A percentile compares a stretch with the other conserved stretches of the same genome.
These are phyloP conservation scores for Paraphoma chrysanthemicola DNA, from an alignment of 2,329 filamentous ascomycete species.

Conservation along the genomic window DNA sequence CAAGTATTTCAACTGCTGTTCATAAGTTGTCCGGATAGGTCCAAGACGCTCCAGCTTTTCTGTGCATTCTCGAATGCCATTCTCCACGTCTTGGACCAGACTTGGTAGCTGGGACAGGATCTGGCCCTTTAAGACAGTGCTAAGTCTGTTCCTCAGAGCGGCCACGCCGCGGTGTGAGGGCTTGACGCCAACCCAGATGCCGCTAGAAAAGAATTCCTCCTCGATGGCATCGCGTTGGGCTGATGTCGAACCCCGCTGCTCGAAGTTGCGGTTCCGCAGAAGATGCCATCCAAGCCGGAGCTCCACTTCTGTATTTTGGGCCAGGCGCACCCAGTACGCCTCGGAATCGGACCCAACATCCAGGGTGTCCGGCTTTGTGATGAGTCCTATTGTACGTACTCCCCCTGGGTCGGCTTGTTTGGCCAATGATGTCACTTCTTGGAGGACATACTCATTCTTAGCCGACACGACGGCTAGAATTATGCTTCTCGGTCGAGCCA, in stretches of 20 bases:
- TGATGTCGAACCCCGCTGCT: conserved; percentile 14
- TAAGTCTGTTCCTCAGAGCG: conserved; percentile 56
- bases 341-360: conserved; percentile 22
- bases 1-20: conserved; percentile 58
- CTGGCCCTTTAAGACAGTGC: conserved; percentile 52
- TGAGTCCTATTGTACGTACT: conserved; percentile 59
- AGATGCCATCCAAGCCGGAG: conserved; percentile 44
- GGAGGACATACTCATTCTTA: conserved; percentile 49
- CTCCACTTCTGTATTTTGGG: conserved; percentile 34
- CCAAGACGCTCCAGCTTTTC: conserved; percentile 55
- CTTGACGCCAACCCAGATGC: conserved; percentile 18
- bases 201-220: conserved; percentile 12
- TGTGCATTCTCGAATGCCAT: conserved; percentile 1
- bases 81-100: conserved; percentile 5
- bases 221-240: conserved; percentile 18
- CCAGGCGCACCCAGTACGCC: conserved; percentile 27
- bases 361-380: conserved; percentile 61
- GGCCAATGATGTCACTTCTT: conserved; percentile 44
- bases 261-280: conserved; percentile 34
- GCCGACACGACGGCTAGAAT: conserved; percentile 54
- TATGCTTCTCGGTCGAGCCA: conserved; percentile 49
- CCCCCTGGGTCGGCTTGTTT: conserved; percentile 52
- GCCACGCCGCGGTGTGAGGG: conserved; percentile 49
- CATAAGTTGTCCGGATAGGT: conserved; percentile 49
- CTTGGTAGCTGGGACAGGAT: conserved; percentile 30